Base-by-base conservation (phyloP, 768 basidiomycete species). In the Serendipita sp. region DNA sequence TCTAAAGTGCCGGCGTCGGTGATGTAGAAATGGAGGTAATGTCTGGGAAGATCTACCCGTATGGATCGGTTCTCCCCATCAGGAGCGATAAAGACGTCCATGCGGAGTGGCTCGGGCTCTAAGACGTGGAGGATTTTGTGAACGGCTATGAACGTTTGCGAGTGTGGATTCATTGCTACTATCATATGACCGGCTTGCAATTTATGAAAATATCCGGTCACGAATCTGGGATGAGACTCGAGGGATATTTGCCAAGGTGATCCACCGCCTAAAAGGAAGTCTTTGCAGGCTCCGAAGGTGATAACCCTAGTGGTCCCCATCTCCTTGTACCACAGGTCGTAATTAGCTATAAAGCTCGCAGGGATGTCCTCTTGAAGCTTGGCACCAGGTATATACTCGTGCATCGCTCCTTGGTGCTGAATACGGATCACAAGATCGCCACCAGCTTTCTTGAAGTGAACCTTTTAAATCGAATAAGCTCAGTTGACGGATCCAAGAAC, bases 11-110 rank as follows among this genome's bases (percentile, higher is more conserved):
- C 23, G 11, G 69, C 69, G 0, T 70, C 51, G 35, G 75, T 72
- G 23, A 79, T 36, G 52, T 74, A 75, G 63, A 82, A 81, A 0
- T 74, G 71, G 5, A 81, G 69, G 1, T 71, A 69, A 60, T 76
- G 77, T 16, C 78, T 77, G 35, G 78, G 78, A 3, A 81, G 68
- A 0, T 69, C 64, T 44, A 76, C 70, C 0, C 67, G 69, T 0
- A 81, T 64, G 4, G 56, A 65, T 10, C 38, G 41, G 1, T 35
- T 44, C 10, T 15, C 28, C 28, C 66, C 15, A 3, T 5, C 23
- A 3, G 64, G 44, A 3, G 44, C n/a, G 3, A 56, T 63, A 13
- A 36, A 70, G 30, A 77, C 63, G 41, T 69, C 35, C 69, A 71
- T 34, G 66, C 48, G 0, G 65, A 32, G 23, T 46, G 45, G n/a